Percentiles rank a stretch among this genome's conserved stretches.
phyloP scores from a whole-genome alignment of 2,329 filamentous ascomycete genomes.

The Fusarium sp. region DNA sequence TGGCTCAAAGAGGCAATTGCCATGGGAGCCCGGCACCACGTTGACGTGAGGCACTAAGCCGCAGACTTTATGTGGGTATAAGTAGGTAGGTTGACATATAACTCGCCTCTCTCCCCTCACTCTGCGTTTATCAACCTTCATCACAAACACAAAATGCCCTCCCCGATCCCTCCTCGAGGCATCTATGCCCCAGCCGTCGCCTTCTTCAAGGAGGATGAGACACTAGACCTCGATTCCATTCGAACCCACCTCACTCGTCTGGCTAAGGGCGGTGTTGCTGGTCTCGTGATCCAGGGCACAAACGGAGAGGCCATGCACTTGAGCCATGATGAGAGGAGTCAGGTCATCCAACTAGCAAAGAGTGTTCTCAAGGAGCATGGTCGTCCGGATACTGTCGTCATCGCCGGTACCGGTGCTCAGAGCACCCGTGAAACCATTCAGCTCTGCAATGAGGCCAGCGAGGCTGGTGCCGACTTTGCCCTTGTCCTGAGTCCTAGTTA shows the following conservation, averaged over 20 bases:
- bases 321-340: constrained; percentile 71
- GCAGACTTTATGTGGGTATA: background rate
- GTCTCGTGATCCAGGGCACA: constrained; percentile 78
- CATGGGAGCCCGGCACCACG: background rate
- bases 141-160: background rate
- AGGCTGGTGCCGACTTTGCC: constrained; percentile 74
- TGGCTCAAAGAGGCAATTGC: background rate
- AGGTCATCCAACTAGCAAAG: constrained; percentile 71
- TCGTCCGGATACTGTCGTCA: constrained; percentile 68
- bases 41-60: background rate
- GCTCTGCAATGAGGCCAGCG: constrained; percentile 72
- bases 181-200: constrained; percentile 73
- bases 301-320: constrained; percentile 82
- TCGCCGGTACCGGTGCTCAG: constrained; percentile 77
- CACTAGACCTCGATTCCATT: constrained; percentile 65
- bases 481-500: constrained; percentile 77
- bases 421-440: constrained; percentile 76
- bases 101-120: background rate
- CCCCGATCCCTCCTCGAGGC: constrained; percentile 48
- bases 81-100: background rate
- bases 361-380: constrained; percentile 69
- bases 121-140: background rate
- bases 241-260: constrained; percentile 68
- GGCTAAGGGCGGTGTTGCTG: constrained; percentile 72
- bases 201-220: constrained; percentile 69